Base-by-base conservation (phyloP, 495 filamentous ascomycete genomes). In the Podospora comata region DNA sequence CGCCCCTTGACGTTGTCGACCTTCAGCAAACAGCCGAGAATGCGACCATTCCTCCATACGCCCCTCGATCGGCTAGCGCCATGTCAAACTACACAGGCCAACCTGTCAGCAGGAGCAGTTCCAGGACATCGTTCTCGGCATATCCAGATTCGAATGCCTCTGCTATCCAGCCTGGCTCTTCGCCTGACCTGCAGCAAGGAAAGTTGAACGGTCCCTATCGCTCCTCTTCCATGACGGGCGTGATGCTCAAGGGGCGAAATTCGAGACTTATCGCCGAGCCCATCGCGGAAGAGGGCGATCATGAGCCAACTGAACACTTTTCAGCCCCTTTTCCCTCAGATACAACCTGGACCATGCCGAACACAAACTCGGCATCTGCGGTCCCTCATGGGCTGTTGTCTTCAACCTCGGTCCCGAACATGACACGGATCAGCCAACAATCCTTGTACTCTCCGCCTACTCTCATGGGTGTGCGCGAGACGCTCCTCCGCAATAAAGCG, bases 1-100 rank as follows among this genome's bases (percentile, higher is more conserved):
- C 81, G 3, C 89, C 88, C 2, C 83, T 94, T 9, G 81, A 91
- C 68, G 75, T 93, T 6, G 78, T 85, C 5, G 85, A 88, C 68
- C 83, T 94, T 23, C 86, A 91, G 67, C 89, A 90, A 73, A 93
- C 90, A n/a, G 79, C 90, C 0, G 80, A 87, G 56, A 86, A 70
- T 63, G 82, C 80, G 18, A 64, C 77, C 39, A 80, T 80, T 30
- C 74, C 79, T 5, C 76, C 80, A 44, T 71, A 77, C 30, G 70
- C 76, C 1, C 68, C 77, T 13, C 77, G 78, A 65, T 75, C 79
- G 18, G 57, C 73, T 28, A 80, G 78, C 20, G 69, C 68, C 9
- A 57, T 79, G 58, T 79, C 80, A 16, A 75, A 73, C 63, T 58
- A 73, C 58, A 13, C 48, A 20, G 16, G 65, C 56, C 65, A 64